Evolutionary conservation across 2,329 filamentous ascomycete genomes (phyloP).

Genomic region (Aotearoamyces nothofagi): DNA sequence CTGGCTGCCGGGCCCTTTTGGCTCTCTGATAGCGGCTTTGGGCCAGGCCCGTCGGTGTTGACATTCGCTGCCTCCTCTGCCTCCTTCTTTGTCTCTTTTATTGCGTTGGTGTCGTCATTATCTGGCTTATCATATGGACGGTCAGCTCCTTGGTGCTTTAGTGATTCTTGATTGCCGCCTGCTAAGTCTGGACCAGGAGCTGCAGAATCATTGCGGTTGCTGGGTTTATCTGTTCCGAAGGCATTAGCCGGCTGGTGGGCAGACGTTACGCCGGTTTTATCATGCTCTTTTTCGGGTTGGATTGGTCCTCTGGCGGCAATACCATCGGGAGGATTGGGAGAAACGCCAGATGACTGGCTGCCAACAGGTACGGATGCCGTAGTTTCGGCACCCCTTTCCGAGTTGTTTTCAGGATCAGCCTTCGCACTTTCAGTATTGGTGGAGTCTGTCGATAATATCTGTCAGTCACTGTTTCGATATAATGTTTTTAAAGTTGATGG

Average conservation of each 20-base stretch:
- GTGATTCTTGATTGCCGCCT: constrained; percentile 5
- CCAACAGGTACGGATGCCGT: no score
- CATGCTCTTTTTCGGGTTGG: constrained; percentile 5
- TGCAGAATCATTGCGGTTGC: constrained; percentile 4
- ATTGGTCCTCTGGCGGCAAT: constrained; percentile 11
- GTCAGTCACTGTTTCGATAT: no score
- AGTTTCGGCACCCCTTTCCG: no score
- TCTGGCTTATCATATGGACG: constrained; percentile 16
- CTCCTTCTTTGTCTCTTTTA: constrained; percentile 7
- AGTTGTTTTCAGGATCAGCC: no score
- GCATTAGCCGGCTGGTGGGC: constrained; percentile 4
- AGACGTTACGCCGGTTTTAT: constrained; percentile 5
- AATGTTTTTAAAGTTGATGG: no score
- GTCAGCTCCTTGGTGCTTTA: constrained; percentile 22
- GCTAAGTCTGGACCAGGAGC: constrained; percentile 7
- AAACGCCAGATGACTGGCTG: no score
- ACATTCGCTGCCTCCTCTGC: constrained; percentile 3
- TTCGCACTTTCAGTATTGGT: no score
- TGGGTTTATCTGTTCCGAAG: constrained; percentile 4
- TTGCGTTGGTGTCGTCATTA: constrained; percentile 1
- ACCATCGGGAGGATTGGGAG: no score
- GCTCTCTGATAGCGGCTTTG: constrained; percentile 15
- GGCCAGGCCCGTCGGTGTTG: constrained; percentile 1
- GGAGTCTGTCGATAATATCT: no score
- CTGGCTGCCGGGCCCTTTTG: constrained; percentile 7